Percentiles rank a stretch among this genome's conserved stretches.
Evolutionary conservation across 768 basidiomycete species (phyloP).

Genomic region (Asterophora parasitica): DNA sequence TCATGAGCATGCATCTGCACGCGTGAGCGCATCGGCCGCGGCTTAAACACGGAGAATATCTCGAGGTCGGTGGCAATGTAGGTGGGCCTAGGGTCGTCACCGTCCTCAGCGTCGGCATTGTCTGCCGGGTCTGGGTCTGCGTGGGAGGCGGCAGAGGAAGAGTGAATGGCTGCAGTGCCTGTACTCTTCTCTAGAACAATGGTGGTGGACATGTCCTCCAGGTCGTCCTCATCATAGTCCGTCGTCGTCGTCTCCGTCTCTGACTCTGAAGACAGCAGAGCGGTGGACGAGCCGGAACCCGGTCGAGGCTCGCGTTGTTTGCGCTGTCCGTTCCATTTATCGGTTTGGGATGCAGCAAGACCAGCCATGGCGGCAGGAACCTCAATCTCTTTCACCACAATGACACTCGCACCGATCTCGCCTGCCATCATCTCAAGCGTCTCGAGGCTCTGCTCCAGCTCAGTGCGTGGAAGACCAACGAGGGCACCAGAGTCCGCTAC

Average conservation of each 20-base stretch:
- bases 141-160: conserved; percentile 30
- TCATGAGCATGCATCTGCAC: conserved; percentile 26
- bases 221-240: conserved; percentile 27
- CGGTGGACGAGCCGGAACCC: conserved; percentile 21
- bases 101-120: conserved; percentile 25
- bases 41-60: conserved; percentile 70
- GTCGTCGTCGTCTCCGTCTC: conserved; percentile 36
- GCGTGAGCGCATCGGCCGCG: conserved; percentile 52
- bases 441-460: conserved; percentile 77
- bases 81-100: conserved; percentile 14
- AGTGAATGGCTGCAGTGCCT: conserved; percentile 16
- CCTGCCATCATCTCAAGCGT: conserved; percentile 93
- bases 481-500: conserved; percentile 87
- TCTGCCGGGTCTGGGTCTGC: conserved; percentile 30
- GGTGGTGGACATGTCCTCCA: conserved; percentile 26
- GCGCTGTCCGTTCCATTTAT: conserved; percentile 34
- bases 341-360: conserved; percentile 31
- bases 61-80: conserved; percentile 53
- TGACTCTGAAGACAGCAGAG: conserved; percentile 19
- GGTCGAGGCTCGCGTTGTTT: conserved; percentile 28
- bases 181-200: conserved; percentile 24
- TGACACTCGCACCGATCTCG: conserved; percentile 88
- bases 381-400: conserved; percentile 86
- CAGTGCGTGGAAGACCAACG: conserved; percentile 66
- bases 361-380: conserved; percentile 54